phyloP scores from a whole-genome alignment of 2,329 filamentous ascomycete genomes.

The Diaporthe destruens region DNA sequence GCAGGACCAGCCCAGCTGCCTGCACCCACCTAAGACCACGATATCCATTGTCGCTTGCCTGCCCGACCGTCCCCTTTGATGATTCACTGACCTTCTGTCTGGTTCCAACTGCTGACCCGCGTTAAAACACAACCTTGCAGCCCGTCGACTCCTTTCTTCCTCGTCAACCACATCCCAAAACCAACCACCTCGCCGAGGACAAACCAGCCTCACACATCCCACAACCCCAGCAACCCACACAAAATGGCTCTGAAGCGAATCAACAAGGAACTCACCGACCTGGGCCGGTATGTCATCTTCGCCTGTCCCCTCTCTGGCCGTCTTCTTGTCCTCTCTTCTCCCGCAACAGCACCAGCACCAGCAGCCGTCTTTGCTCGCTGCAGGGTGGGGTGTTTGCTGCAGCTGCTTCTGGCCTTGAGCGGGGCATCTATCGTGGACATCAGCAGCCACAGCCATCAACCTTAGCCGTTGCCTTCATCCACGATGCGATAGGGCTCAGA shows the following conservation, averaged over 20 bases:
- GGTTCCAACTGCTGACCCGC: slow-evolving; percentile 39
- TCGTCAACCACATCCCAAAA: slow-evolving; percentile 37
- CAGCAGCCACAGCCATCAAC: slow-evolving; percentile 5
- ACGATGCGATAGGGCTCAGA: neutral
- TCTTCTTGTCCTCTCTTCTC: slow-evolving; percentile 42
- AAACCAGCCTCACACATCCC: slow-evolving; percentile 43
- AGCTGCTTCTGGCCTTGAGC: slow-evolving; percentile 25
- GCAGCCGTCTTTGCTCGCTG: slow-evolving; percentile 44
- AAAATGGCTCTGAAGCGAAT: slow-evolving; percentile 92
- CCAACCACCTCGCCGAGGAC: slow-evolving; percentile 39
- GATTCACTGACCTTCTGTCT: slow-evolving; percentile 47
- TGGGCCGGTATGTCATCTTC: slow-evolving; percentile 78
- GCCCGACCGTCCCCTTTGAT: slow-evolving; percentile 22
- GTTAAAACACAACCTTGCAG: slow-evolving; percentile 36
- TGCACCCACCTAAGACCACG: neutral
- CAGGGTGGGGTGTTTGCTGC: slow-evolving; percentile 37
- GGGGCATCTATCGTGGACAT: slow-evolving; percentile 31
- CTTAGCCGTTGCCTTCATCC: neutral
- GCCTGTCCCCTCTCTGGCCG: slow-evolving; percentile 40
- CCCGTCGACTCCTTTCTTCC: slow-evolving; percentile 31
- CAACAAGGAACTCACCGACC: slow-evolving; percentile 92
- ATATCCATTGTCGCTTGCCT: neutral
- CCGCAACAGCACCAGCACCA: slow-evolving; percentile 31
- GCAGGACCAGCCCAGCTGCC: slow-evolving; percentile 2
- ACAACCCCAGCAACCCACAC: slow-evolving; percentile 48